Percentiles rank a stretch among this genome's conserved stretches.
phyloP scores from a whole-genome alignment of 176 grass and related monocot species.

The Phyllostachys edulis region DNA sequence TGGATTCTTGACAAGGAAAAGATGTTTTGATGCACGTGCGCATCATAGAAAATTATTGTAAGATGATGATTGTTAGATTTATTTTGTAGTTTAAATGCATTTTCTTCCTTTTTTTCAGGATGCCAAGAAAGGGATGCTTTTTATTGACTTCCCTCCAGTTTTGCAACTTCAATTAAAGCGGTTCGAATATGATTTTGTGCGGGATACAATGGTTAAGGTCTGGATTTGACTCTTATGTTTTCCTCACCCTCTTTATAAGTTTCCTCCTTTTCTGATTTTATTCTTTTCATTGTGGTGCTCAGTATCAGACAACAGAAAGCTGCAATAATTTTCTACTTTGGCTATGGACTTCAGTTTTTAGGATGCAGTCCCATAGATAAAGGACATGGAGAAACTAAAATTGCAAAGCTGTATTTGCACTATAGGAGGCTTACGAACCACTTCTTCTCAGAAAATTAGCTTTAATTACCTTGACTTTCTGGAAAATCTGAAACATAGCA shows the following conservation, averaged over 20 bases:
- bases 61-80: not conserved
- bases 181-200: constrained; percentile 70
- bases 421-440: not conserved
- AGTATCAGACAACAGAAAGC: not conserved
- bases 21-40: not conserved
- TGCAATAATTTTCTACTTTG: not conserved
- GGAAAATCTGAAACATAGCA: constrained; percentile 14
- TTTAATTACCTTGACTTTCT: constrained; percentile 1
- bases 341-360: not conserved
- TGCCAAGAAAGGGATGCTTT: constrained; percentile 76
- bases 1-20: not conserved
- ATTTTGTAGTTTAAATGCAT: constrained; percentile 9
- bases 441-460: constrained; percentile 2
- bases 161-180: constrained; percentile 73
- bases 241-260: not conserved
- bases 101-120: constrained; percentile 50
- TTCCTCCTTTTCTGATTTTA: constrained; percentile 13
- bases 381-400: not conserved
- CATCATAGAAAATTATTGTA: not conserved
- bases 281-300: constrained; percentile 1
- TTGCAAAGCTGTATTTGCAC: not conserved
- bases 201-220: constrained; percentile 80
- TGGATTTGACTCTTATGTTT: constrained; percentile 26
- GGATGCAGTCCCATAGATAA: not conserved
- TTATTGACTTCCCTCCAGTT: constrained; percentile 80